Base-by-base conservation (phyloP, 495 filamentous ascomycete genomes). In the Neohortaea acidophila region DNA sequence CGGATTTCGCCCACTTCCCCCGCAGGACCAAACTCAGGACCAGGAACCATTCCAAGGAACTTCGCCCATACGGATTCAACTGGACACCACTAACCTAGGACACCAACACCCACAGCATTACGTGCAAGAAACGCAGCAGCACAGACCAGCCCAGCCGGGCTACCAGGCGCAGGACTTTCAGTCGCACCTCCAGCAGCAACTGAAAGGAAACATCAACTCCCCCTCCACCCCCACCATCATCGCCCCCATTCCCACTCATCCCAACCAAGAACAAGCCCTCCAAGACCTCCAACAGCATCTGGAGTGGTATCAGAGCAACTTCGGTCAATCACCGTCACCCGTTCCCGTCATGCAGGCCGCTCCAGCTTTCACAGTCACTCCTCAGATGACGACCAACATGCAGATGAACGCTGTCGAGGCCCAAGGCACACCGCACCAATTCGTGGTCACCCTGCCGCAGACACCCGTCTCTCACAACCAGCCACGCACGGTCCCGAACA, bases 91-190 rank as follows among this genome's bases (percentile, higher is more conserved):
- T 70, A 79, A 75, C 68, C 49, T 59, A 72, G 68, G 67, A 73
- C 66, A 67, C 62, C 47, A 45, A 43, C 55, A 56, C 60, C 59
- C 51, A 61, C 74, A 76, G 61, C 71, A 74, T 62, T 57, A 60
- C 44, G 59, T 76, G 67, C 76, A 70, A 72, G 75, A 76, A 73
- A 63, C 71, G 69, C 81, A 81, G 70, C 73, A 79, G 68, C 77
- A 81, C 43, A 39, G 34, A 38, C 53, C 53, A 61, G 64, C 64
- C 64, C 74, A 75, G 69, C 75, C 70, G 68, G 72, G 72, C 59
- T 58, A 54, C 35, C 54, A 56, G 26, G 58, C 61, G 28, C 55
- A 61, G 38, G 36, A 66, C 45, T 61, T 64, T 34, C 40, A 48
- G 29, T 34, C 46, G 8, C 38, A 55, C 27, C 51, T 55, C 19